These are phyloP conservation scores for Penicillium nucicola DNA, from an alignment of 495 filamentous ascomycete species.

Conservation along the genomic window DNA sequence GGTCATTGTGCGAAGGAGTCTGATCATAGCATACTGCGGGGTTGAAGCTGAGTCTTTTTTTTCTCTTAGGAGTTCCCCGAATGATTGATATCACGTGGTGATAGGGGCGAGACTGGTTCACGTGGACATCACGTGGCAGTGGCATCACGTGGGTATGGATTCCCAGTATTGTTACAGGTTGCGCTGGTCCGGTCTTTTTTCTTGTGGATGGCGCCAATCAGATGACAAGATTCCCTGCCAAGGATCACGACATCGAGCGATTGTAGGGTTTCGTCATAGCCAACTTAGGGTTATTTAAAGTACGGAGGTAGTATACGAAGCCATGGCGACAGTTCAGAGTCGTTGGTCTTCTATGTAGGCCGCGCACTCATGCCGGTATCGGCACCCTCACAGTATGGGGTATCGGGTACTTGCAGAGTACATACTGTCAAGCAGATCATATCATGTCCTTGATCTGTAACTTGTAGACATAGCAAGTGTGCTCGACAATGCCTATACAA, in stretches of 20 bases:
- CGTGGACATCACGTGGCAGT: not conserved
- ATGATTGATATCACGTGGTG: slow-evolving; percentile 12
- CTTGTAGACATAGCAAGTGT: not conserved
- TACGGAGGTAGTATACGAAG: not conserved
- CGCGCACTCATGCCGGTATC: not conserved
- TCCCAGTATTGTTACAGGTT: slow-evolving; percentile 5
- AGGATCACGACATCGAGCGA: slow-evolving; percentile 6
- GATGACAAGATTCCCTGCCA: not conserved
- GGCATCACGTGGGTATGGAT: too few relatives aligned
- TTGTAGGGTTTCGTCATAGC: not conserved
- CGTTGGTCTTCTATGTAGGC: not conserved
- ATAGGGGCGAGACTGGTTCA: slow-evolving; percentile 7
- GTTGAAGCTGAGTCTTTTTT: slow-evolving; percentile 5
- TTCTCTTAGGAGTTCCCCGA: slow-evolving; percentile 7
- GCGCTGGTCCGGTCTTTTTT: not conserved
- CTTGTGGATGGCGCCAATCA: not conserved
- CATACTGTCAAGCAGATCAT: not conserved
- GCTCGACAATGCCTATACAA: too few relatives aligned
- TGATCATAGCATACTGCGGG: slow-evolving; percentile 43
- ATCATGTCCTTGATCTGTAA: not conserved
- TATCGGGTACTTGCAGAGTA: not conserved
- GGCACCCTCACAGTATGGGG: not conserved
- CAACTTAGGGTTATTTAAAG: too few relatives aligned
- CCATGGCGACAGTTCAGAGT: too few relatives aligned
- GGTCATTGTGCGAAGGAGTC: slow-evolving; percentile 52